Percentiles rank a stretch among this genome's conserved stretches.
phyloP scores from a whole-genome alignment of 495 filamentous ascomycete genomes.

The Penicillium fimorum region DNA sequence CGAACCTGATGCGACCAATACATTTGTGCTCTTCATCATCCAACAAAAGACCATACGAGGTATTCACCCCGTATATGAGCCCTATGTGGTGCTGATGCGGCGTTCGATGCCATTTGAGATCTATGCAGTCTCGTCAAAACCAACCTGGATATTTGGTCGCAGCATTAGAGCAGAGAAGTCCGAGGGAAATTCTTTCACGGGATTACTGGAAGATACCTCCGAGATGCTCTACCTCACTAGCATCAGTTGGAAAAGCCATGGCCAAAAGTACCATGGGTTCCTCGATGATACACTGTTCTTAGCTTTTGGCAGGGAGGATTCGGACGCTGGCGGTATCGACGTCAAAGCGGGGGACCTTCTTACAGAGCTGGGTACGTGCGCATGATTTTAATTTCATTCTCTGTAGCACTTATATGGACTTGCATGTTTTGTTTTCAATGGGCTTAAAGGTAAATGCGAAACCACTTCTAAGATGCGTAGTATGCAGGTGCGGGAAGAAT shows the following conservation, averaged over 20 bases:
- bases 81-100: conserved; percentile 50
- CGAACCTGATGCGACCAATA: conserved; percentile 40
- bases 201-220: conserved; percentile 1
- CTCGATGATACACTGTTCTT: conserved; percentile 51
- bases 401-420: conserved; percentile 20
- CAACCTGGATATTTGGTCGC: conserved; percentile 52
- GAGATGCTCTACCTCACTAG: conserved; percentile 53
- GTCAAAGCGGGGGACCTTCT: conserved; percentile 48
- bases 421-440: not conserved
- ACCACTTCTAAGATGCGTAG: not conserved
- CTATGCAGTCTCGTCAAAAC: conserved; percentile 47
- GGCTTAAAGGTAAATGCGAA: not conserved
- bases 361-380: conserved; percentile 33
- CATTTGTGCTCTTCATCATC: conserved; percentile 50
- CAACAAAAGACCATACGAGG: conserved; percentile 50
- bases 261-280: conserved; percentile 48
- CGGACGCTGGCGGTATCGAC: conserved; percentile 42
- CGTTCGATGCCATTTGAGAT: conserved; percentile 47
- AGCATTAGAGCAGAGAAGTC: not conserved
- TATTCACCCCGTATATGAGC: conserved; percentile 52
- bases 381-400: not conserved
- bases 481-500: not conserved
- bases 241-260: conserved; percentile 49
- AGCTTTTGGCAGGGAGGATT: conserved; percentile 51
- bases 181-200: not conserved